Evolutionary conservation across 768 basidiomycete species (phyloP).

Genomic region (Auriscalpium microsporum): DNA sequence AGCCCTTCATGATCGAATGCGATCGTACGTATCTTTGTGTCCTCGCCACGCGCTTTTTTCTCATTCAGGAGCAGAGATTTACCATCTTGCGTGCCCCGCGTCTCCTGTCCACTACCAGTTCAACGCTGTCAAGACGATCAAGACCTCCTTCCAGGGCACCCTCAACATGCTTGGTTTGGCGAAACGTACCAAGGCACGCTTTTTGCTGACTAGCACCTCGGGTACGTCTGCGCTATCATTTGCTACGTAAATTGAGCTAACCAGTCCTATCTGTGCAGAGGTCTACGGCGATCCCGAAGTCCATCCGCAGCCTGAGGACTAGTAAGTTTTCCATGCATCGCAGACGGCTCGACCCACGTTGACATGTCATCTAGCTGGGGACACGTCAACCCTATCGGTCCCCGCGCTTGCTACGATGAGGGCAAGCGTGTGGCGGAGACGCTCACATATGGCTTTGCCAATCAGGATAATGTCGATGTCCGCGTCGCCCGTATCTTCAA

Average conservation of each 20-base stretch:
- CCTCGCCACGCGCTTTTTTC: conserved; percentile 2
- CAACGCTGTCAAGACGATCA: conserved; percentile 96
- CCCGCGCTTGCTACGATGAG: conserved; percentile 99
- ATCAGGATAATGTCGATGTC: conserved; percentile 92
- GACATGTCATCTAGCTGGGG: conserved; percentile 60
- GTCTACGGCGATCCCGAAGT: conserved; percentile 98
- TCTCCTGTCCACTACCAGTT: conserved; percentile 97
- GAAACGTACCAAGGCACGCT: conserved; percentile 94
- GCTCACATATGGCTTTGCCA: conserved; percentile 90
- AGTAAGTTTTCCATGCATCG: conserved; percentile 43
- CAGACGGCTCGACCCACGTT: conserved; percentile 9
- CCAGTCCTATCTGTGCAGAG: conserved; percentile 39
- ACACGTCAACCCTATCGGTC: conserved; percentile 96
- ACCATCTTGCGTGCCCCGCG: conserved; percentile 96
- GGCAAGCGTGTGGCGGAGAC: conserved; percentile 99
- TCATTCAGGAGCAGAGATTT: conserved; percentile 59
- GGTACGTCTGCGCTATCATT: conserved; percentile 37
- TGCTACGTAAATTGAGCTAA: not conserved
- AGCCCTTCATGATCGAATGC: conserved; percentile 98
- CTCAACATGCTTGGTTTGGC: conserved; percentile 98
- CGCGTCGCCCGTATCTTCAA: conserved; percentile 99
- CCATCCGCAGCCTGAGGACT: conserved; percentile 93
- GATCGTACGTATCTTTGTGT: conserved; percentile 59
- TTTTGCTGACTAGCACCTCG: conserved; percentile 92
- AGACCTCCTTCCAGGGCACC: conserved; percentile 97